Evolutionary conservation across 2,329 filamentous ascomycete species (phyloP), one percentile per base, ranked within the genome.

Genomic region (Aureobasidium subglaciale): DNA sequence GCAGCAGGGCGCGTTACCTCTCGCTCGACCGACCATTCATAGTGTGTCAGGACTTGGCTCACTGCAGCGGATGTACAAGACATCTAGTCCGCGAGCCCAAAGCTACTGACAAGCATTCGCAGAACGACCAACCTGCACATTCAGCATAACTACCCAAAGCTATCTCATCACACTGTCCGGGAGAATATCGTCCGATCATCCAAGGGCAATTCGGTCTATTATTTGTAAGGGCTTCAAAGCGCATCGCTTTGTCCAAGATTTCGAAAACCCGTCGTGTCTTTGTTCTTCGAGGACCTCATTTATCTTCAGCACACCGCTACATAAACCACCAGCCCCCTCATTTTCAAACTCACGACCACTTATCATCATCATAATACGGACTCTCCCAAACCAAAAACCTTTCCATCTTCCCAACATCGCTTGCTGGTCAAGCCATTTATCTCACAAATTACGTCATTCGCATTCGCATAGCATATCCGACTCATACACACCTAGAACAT

Each of bases 321-420:
- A 56, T 48, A 56, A 46, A 43, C 20, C 32, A 49, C 32, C 54
- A 48, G 54, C 54, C 54, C 40, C 42, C 42, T 35, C 42, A 35
- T 54, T 54, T 35, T 54, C 50, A 8, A 32, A 13, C 15, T 32
- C 42, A 45, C 32, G 25, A 43, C 16, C 20, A 35, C 35, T n/a
- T n/a, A 34, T 35, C 13, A 40, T 50, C 7, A 37, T 22, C 32
- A 30, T 25, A 13, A 27, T 3, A n/a, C n/a, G n/a, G n/a, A n/a
- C n/a, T n/a, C n/a, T n/a, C n/a, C n/a, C n/a, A n/a, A n/a, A n/a
- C n/a, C n/a, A n/a, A n/a, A n/a, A n/a, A n/a, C n/a, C n/a, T n/a
- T 37, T 42, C 27, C 32, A 53, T 11, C 43, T 25, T 34, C 25
- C 6, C 20, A 35, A 32, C 24, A n/a, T 18, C n/a, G 43, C 54